Evolutionary conservation across 495 filamentous ascomycete species (phyloP).

Genomic region (Aspergillus taichungensis): DNA sequence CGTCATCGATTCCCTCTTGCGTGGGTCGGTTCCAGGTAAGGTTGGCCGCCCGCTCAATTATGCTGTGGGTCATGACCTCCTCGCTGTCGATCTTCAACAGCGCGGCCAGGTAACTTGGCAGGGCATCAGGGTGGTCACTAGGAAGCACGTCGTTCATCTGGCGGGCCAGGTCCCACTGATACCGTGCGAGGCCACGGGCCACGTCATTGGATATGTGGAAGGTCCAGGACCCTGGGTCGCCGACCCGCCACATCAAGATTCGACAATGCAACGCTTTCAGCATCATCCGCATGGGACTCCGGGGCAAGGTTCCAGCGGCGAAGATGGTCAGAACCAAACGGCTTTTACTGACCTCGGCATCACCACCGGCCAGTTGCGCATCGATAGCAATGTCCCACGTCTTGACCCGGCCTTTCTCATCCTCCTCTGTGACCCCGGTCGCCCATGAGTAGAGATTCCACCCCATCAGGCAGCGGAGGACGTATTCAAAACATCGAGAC

Average conservation of each 20-base stretch:
- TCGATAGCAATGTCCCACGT: constrained; percentile 93
- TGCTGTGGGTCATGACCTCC: constrained; percentile 63
- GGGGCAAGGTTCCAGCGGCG: constrained; percentile 78
- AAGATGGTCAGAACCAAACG: constrained; percentile 80
- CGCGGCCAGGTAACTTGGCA: constrained; percentile 66
- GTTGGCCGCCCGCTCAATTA: constrained; percentile 83
- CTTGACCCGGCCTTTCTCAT: constrained; percentile 80
- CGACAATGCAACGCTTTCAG: constrained; percentile 87
- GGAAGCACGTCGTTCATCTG: constrained; percentile 52
- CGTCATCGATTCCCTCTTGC: constrained; percentile 49
- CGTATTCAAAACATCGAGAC: constrained; percentile 72
- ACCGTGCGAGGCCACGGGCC: constrained; percentile 57
- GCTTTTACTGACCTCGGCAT: constrained; percentile 81
- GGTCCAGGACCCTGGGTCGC: constrained; percentile 50
- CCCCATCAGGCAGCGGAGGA: constrained; percentile 69
- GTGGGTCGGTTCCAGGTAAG: constrained; percentile 81
- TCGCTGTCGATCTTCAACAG: constrained; percentile 71
- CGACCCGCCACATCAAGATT: constrained; percentile 73
- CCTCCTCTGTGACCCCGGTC: constrained; percentile 72
- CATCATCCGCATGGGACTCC: constrained; percentile 79
- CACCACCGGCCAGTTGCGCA: constrained; percentile 89
- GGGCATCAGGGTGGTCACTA: constrained; percentile 49
- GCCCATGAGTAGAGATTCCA: constrained; percentile 64
- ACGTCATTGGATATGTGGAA: constrained; percentile 54
- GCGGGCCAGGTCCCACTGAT: constrained; percentile 74